Percentiles rank a stretch among this genome's conserved stretches.
phyloP scores from a whole-genome alignment of 805 yeast genomes.

The Saccharomycopsis sp. region DNA sequence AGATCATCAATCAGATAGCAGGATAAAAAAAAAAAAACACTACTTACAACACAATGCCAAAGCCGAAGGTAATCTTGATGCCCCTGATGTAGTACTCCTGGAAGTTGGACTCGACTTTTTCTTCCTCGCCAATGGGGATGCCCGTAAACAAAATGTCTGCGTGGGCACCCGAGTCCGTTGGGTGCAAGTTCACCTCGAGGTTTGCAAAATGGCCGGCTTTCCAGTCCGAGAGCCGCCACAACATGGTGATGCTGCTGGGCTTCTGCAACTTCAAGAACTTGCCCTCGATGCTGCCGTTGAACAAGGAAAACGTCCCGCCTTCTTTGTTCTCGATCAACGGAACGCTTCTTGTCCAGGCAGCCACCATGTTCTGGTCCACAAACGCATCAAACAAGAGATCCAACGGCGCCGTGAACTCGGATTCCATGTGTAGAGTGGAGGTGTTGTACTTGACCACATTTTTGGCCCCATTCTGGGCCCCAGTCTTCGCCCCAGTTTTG shows the following conservation, averaged over 20 bases:
- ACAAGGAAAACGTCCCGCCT: constrained; percentile 58
- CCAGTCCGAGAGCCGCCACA: constrained; percentile 91
- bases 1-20: constrained; percentile 8
- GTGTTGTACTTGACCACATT: constrained; percentile 65
- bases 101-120: constrained; percentile 73
- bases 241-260: constrained; percentile 52
- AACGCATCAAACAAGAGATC: constrained; percentile 76
- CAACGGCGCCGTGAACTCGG: constrained; percentile 80
- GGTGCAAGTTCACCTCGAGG: constrained; percentile 55
- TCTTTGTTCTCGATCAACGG: constrained; percentile 50
- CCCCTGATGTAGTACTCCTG: constrained; percentile 84
- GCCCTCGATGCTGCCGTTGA: constrained; percentile 84
- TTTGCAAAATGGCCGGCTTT: constrained; percentile 71
- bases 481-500: constrained; percentile 15
- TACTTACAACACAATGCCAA: constrained; percentile 73
- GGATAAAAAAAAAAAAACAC: not conserved
- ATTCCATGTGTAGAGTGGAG: constrained; percentile 64
- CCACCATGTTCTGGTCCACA: constrained; percentile 64
- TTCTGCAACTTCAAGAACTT: constrained; percentile 51
- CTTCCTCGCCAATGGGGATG: constrained; percentile 93
- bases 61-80: constrained; percentile 87
- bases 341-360: constrained; percentile 84
- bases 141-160: constrained; percentile 75
- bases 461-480: constrained; percentile 19
- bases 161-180: constrained; percentile 78